A percentile compares a stretch with the other conserved stretches of the same genome.
Evolutionary conservation across 129 eudicot genomes (phyloP).

Genomic region (Chrysanthemum makinoi): DNA sequence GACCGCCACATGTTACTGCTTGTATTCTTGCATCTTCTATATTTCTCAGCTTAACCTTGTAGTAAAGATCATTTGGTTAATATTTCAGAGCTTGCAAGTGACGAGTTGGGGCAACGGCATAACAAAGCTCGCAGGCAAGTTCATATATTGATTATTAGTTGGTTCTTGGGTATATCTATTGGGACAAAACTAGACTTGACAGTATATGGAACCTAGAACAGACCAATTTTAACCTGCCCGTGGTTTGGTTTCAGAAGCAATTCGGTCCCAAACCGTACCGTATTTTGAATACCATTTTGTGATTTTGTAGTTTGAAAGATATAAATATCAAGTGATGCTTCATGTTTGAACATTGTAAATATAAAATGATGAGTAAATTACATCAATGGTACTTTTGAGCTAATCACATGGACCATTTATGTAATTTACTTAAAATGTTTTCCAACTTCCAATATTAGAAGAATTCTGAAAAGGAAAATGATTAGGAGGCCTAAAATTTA

Average conservation of each 20-base stretch:
- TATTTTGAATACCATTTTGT: too few species aligned
- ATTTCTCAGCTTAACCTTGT: not conserved
- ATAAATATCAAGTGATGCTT: too few species aligned
- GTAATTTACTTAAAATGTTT: too few species aligned
- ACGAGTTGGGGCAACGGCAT: slow-evolving; percentile 51
- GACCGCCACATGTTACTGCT: not conserved
- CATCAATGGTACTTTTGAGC: too few species aligned
- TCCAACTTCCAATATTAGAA: too few species aligned
- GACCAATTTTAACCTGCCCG: not conserved
- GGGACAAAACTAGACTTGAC: not conserved
- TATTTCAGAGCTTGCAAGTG: slow-evolving; percentile 44
- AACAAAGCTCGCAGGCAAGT: slow-evolving; percentile 66
- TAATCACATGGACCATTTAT: too few species aligned
- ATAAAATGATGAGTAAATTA: too few species aligned
- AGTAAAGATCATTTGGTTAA: not conserved
- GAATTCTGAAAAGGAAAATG: not conserved
- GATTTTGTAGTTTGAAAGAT: too few species aligned
- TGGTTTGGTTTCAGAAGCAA: too few species aligned
- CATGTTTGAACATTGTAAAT: too few species aligned
- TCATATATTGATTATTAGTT: not conserved
- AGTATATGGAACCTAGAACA: not conserved
- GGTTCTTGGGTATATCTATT: not conserved
- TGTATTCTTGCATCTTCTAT: not conserved
- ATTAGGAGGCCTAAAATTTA: too few species aligned
- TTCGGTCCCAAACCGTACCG: too few species aligned